Percentiles rank a stretch among this genome's conserved stretches.
phyloP scores from a whole-genome alignment of 2,329 filamentous ascomycete genomes.

The Teratosphaeria viscida region DNA sequence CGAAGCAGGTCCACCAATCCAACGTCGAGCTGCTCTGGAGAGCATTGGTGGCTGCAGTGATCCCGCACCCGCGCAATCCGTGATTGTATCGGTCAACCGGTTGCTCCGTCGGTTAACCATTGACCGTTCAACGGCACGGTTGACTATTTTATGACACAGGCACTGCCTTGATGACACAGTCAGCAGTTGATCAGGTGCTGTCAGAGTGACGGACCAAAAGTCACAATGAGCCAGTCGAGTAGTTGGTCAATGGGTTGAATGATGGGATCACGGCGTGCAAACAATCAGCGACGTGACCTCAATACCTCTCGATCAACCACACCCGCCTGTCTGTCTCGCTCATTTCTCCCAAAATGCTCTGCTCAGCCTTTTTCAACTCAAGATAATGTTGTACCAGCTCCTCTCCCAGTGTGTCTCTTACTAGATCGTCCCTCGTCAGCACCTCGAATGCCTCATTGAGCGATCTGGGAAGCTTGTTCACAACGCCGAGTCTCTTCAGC shows the following conservation, averaged over 20 bases:
- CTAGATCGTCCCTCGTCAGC: slow-evolving; percentile 38
- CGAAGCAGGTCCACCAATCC: not conserved
- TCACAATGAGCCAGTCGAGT: not conserved
- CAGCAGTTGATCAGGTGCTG: not conserved
- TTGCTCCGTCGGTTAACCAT: too few species aligned
- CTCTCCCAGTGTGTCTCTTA: slow-evolving; percentile 39
- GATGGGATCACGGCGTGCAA: not conserved
- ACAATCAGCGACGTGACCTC: not conserved
- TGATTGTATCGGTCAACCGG: too few species aligned
- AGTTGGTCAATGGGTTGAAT: not conserved
- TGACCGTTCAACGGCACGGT: too few species aligned
- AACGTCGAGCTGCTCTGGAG: not conserved
- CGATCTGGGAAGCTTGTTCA: slow-evolving; percentile 42
- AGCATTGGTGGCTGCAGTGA: not conserved
- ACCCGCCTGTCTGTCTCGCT: slow-evolving; percentile 35
- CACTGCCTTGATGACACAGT: not conserved
- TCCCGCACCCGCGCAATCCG: too few species aligned
- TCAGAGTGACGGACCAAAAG: not conserved
- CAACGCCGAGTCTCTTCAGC: slow-evolving; percentile 44
- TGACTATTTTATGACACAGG: too few species aligned
- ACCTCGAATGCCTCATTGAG: slow-evolving; percentile 46
- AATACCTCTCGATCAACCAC: slow-evolving; percentile 61
- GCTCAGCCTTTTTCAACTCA: slow-evolving; percentile 50
- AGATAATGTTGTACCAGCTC: slow-evolving; percentile 48
- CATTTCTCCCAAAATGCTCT: slow-evolving; percentile 43